Evolutionary conservation across 2,329 filamentous ascomycete species (phyloP).

Genomic region (Penicillium janthinellum): DNA sequence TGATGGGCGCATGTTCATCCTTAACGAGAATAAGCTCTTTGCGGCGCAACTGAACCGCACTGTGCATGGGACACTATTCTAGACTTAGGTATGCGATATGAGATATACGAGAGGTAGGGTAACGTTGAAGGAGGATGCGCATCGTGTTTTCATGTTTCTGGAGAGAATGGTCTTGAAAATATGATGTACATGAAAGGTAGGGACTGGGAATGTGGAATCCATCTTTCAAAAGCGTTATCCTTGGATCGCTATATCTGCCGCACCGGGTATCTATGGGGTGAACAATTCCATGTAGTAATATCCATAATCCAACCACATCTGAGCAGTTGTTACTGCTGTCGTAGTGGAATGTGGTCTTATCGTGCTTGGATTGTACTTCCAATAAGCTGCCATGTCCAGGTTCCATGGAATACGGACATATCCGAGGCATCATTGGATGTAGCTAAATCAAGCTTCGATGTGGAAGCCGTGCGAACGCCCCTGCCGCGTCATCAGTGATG

Average conservation of each 20-base stretch:
- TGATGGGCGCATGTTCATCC: constrained; percentile 42
- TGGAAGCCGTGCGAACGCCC: neutral
- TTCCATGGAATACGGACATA: neutral
- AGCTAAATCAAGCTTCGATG: constrained; percentile 1
- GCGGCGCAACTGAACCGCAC: constrained; percentile 38
- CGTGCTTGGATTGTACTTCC: neutral
- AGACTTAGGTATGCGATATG: neutral
- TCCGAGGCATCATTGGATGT: neutral
- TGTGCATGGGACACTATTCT: constrained; percentile 21
- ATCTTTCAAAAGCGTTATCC: neutral
- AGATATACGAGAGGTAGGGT: neutral
- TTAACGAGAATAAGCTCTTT: constrained; percentile 53
- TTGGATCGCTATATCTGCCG: neutral
- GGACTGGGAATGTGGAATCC: neutral
- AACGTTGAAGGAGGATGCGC: neutral
- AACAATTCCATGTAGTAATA: neutral
- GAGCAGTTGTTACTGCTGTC: neutral
- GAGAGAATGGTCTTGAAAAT: too few relatives aligned
- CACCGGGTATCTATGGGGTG: neutral
- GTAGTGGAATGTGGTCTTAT: too few relatives aligned
- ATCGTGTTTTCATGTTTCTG: neutral
- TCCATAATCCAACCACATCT: neutral
- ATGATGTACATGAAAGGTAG: neutral
- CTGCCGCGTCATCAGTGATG: constrained; percentile 3
- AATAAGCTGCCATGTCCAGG: neutral